These are phyloP conservation scores for Colletotrichum coccodes DNA, from an alignment of 2,329 filamentous ascomycete genomes.

Conservation along the genomic window DNA sequence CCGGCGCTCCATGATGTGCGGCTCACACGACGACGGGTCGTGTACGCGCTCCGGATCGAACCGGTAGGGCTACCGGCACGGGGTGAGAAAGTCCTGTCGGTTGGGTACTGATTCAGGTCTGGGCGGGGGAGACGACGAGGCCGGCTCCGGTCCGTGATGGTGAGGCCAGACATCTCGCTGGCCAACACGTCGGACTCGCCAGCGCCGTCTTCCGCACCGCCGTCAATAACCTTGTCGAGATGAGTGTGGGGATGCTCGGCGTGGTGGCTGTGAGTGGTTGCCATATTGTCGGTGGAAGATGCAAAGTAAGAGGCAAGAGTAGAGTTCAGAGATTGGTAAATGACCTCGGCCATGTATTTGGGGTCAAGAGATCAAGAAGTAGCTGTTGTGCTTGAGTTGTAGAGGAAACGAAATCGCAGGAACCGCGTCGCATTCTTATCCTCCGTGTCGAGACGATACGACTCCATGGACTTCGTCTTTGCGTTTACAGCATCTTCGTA, in stretches of 20 bases:
- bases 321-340: constrained; percentile 1
- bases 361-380: neutral
- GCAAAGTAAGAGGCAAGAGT: neutral
- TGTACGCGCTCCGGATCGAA: neutral
- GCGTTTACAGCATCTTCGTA: neutral
- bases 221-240: neutral
- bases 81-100: neutral
- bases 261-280: neutral
- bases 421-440: neutral
- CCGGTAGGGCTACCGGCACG: constrained; percentile 17
- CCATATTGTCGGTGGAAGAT: neutral
- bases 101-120: neutral
- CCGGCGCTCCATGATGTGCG: constrained; percentile 1
- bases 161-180: neutral
- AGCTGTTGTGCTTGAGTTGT: neutral
- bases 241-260: neutral
- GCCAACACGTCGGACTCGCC: neutral
- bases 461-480: neutral
- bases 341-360: neutral
- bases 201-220: neutral
- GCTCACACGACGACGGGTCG: constrained; percentile 5
- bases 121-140: neutral
- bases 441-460: neutral
- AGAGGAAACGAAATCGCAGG: too few relatives aligned
- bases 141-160: neutral